Evolutionary conservation across 352 stramenopile species (phyloP).

Genomic region (Labyrinthula sp.): DNA sequence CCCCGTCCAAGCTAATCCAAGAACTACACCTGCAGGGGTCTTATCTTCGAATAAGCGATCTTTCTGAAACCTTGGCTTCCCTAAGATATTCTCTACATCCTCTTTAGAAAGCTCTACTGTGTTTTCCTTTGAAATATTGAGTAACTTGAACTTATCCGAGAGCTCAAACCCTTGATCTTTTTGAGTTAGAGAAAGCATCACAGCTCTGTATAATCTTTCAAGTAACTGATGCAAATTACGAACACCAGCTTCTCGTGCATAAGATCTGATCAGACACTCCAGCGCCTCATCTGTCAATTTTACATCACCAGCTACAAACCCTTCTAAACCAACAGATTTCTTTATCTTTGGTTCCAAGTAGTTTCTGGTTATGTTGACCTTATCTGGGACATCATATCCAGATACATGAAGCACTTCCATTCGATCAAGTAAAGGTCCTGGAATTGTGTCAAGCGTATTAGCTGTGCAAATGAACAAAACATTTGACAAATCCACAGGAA

Average conservation of each 20-base stretch:
- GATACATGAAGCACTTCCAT: conserved; percentile 95
- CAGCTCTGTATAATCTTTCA: conserved; percentile 94
- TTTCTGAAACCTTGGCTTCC: conserved; percentile 85
- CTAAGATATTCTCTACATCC: conserved; percentile 89
- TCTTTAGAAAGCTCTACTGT: conserved; percentile 47
- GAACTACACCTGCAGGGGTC: conserved; percentile 74
- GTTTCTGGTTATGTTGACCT: conserved; percentile 86
- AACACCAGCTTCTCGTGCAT: conserved; percentile 88
- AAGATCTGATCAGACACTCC: conserved; percentile 55
- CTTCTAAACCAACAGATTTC: conserved; percentile 62
- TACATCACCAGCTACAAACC: conserved; percentile 32
- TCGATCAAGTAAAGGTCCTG: conserved; percentile 82
- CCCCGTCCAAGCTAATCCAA: conserved; percentile 91
- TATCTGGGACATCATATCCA: conserved; percentile 83
- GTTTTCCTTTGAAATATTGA: conserved; percentile 30
- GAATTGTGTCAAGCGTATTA: conserved; percentile 86
- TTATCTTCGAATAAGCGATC: conserved; percentile 85
- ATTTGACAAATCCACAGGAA: conserved; percentile 86
- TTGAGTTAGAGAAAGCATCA: no score
- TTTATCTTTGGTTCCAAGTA: conserved; percentile 91
- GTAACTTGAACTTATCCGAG: conserved; percentile 32
- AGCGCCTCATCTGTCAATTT: conserved; percentile 46
- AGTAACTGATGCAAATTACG: conserved; percentile 92
- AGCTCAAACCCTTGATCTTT: no score
- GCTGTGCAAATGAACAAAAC: conserved; percentile 81